Conservation (phyloP, 164 flowering plant genomes). For the Aristolochia californica region DNA sequence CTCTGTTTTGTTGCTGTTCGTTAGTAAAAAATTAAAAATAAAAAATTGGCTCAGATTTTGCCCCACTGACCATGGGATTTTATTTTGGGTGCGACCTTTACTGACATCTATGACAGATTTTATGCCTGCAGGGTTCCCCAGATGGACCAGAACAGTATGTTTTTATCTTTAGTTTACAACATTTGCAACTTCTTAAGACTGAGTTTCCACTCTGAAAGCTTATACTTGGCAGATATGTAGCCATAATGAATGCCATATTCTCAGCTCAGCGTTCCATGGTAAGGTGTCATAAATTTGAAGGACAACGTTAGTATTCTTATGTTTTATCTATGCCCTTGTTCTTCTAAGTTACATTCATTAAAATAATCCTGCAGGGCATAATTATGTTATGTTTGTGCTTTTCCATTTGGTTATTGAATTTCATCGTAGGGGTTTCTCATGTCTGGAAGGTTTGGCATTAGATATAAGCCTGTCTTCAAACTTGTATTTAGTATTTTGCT, state of each 20-base stretch:
- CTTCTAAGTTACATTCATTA: too few species aligned
- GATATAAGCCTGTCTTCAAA: too few species aligned
- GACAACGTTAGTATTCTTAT: neutral
- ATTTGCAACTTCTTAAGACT: slow-evolving; percentile 5
- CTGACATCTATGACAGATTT: slow-evolving; percentile 42
- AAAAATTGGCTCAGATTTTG: too few species aligned
- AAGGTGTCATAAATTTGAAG: slow-evolving; percentile 9
- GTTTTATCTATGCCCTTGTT: neutral
- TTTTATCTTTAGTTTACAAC: slow-evolving; percentile 6
- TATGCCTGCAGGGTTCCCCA: slow-evolving; percentile 92
- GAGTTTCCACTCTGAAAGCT: slow-evolving; percentile 5
- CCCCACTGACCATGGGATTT: neutral
- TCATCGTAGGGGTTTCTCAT: too few species aligned
- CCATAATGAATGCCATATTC: slow-evolving; percentile 95
- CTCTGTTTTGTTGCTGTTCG: too few species aligned
- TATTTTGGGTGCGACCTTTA: neutral
- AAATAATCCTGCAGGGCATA: too few species aligned
- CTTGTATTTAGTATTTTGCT: too few species aligned
- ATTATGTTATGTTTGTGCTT: too few species aligned
- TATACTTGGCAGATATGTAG: slow-evolving; percentile 69
- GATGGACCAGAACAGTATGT: slow-evolving; percentile 99
- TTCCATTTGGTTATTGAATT: too few species aligned
- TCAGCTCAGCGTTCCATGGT: slow-evolving; percentile 98
- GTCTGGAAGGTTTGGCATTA: too few species aligned
- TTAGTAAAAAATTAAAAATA: neutral